Evolutionary conservation across 108 stramenopile species (phyloP).

Genomic region (Hondaea fermentalgiana): DNA sequence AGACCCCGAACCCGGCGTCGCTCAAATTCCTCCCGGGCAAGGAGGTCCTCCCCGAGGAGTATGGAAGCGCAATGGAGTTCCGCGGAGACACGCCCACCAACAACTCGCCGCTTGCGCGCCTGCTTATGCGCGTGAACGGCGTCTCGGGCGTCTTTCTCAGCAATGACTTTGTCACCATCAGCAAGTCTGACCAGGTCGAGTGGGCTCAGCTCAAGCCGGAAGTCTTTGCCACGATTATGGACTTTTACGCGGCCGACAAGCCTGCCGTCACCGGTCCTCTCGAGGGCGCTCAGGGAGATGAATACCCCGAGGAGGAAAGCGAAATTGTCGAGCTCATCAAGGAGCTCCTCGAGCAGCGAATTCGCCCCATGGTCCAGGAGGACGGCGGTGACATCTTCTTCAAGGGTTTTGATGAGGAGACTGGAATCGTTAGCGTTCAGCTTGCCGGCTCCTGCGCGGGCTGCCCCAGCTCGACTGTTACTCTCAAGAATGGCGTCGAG

Average conservation of each 20-base stretch:
- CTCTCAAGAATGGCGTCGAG: conserved; percentile 95
- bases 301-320: conserved; percentile 81
- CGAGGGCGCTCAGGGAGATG: conserved; percentile 60
- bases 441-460: conserved; percentile 84
- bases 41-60: conserved; percentile 55
- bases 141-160: conserved; percentile 89
- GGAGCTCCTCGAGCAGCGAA: conserved; percentile 87
- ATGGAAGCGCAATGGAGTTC: conserved; percentile 55
- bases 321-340: conserved; percentile 98
- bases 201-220: conserved; percentile 77
- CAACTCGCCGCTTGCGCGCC: conserved; percentile 71
- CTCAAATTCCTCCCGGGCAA: conserved; percentile 89
- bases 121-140: conserved; percentile 68
- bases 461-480: conserved; percentile 84
- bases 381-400: conserved; percentile 96
- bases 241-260: conserved; percentile 67
- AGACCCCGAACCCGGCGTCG: conserved; percentile 92
- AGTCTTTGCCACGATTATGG: conserved; percentile 82
- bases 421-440: conserved; percentile 65
- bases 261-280: conserved; percentile 48
- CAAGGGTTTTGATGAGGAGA: conserved; percentile 69
- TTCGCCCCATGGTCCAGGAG: conserved; percentile 95
- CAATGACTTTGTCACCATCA: conserved; percentile 84
- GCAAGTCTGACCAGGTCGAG: conserved; percentile 69
- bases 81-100: neutral